A percentile compares a stretch with the other conserved stretches of the same genome.
Evolutionary conservation across 352 stramenopile species (phyloP).

Genomic region (Globisporangium lucens): DNA sequence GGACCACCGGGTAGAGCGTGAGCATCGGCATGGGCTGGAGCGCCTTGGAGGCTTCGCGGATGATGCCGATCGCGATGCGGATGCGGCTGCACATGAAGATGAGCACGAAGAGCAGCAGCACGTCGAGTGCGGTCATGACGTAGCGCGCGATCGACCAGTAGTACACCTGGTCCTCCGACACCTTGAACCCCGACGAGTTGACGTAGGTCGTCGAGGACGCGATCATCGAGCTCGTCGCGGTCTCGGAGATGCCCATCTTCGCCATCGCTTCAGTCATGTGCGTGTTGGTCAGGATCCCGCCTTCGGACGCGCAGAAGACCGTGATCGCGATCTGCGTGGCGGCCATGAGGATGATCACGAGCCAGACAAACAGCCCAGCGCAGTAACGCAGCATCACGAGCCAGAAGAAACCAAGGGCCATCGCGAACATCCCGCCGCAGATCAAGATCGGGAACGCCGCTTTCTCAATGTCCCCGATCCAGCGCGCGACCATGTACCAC

Average conservation of each 20-base stretch:
- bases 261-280: slow-evolving; percentile 47
- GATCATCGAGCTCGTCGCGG: slow-evolving; percentile 29
- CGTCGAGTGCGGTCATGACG: slow-evolving; percentile 62
- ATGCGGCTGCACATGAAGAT: slow-evolving; percentile 85
- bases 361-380: slow-evolving; percentile 77
- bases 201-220: slow-evolving; percentile 53
- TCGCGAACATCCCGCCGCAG: slow-evolving; percentile 62
- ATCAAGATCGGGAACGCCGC: slow-evolving; percentile 73
- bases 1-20: slow-evolving; percentile 72
- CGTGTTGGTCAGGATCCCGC: slow-evolving; percentile 48
- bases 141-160: slow-evolving; percentile 81
- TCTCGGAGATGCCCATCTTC: slow-evolving; percentile 44
- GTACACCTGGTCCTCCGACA: slow-evolving; percentile 43
- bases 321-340: slow-evolving; percentile 68
- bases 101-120: slow-evolving; percentile 60
- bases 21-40: slow-evolving; percentile 78
- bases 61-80: slow-evolving; percentile 82
- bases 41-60: slow-evolving; percentile 80
- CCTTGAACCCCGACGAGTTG: slow-evolving; percentile 43
- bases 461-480: slow-evolving; percentile 78
- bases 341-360: slow-evolving; percentile 65
- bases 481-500: slow-evolving; percentile 69
- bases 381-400: slow-evolving; percentile 73
- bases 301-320: slow-evolving; percentile 76
- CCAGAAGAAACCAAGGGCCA: slow-evolving; percentile 72